Evolutionary conservation across 768 basidiomycete genomes (phyloP).

Genomic region (Suillus bovinus): DNA sequence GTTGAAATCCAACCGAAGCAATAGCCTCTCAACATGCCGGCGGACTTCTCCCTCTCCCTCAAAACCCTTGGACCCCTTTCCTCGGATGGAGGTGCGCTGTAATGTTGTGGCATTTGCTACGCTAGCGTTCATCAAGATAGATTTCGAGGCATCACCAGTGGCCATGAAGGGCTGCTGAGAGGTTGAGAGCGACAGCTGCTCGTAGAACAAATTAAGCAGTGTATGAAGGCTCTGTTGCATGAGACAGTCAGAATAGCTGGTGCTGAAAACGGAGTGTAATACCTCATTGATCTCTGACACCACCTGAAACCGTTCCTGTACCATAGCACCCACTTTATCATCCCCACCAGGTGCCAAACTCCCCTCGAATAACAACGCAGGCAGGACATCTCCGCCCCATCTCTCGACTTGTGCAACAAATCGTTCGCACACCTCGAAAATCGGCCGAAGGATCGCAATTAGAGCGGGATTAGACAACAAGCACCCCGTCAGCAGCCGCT

Average conservation of each 20-base stretch:
- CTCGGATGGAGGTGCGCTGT: constrained; percentile 53
- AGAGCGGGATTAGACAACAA: constrained; percentile 68
- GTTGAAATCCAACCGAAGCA: constrained; percentile 85
- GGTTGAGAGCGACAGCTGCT: constrained; percentile 73
- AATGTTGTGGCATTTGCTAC: constrained; percentile 48
- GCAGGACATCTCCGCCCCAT: constrained; percentile 91
- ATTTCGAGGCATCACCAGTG: constrained; percentile 71
- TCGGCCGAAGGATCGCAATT: constrained; percentile 62
- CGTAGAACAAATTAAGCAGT: constrained; percentile 76
- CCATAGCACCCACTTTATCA: constrained; percentile 68
- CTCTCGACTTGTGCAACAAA: constrained; percentile 88
- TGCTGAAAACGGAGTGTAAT: constrained; percentile 1
- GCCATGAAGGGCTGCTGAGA: constrained; percentile 70
- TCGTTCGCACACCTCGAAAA: constrained; percentile 81
- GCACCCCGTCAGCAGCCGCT: constrained; percentile 76
- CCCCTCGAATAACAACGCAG: constrained; percentile 80
- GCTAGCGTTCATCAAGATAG: constrained; percentile 57
- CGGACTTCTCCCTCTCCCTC: constrained; percentile 70
- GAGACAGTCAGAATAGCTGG: constrained; percentile 1
- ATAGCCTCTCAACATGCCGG: constrained; percentile 78
- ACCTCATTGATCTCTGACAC: constrained; percentile 84
- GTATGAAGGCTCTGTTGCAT: constrained; percentile 60
- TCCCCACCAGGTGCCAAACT: constrained; percentile 56
- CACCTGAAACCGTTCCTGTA: constrained; percentile 63
- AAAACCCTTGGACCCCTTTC: constrained; percentile 48